A percentile compares a stretch with the other conserved stretches of the same genome.
Conservation (phyloP, 176 grass and related monocot species). For the Eremochloa ophiuroides region DNA sequence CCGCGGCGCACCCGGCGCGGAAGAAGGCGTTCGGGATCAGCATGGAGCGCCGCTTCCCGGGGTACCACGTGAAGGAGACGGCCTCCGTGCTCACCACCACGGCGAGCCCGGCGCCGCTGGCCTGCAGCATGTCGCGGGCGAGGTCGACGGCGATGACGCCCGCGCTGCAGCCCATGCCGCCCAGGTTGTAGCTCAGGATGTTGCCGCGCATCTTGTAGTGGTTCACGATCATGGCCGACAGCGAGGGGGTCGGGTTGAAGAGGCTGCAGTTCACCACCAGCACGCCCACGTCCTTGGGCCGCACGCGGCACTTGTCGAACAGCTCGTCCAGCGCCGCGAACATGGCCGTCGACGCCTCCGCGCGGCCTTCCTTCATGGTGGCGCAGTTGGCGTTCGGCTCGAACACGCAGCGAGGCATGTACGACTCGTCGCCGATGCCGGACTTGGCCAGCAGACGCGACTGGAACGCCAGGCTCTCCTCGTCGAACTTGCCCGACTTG, state of each 20-base stretch:
- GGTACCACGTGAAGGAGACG: constrained; percentile 89
- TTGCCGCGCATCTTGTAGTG: constrained; percentile 99
- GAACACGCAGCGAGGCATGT: constrained; percentile 76
- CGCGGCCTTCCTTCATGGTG: constrained; percentile 95
- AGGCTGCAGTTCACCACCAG: constrained; percentile 98
- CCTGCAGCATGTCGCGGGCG: constrained; percentile 93
- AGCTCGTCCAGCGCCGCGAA: constrained; percentile 71
- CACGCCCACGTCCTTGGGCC: constrained; percentile 87
- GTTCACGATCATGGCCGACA: constrained; percentile 98
- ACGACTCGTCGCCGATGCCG: constrained; percentile 91
- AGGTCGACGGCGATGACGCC: constrained; percentile 81
- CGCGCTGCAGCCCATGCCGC: constrained; percentile 97
- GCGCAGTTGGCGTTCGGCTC: constrained; percentile 69
- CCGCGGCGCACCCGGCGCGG: constrained; percentile 70
- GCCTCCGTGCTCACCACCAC: constrained; percentile 94
- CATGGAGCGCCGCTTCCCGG: constrained; percentile 79
- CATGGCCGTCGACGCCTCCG: constrained; percentile 76
- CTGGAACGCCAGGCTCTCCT: constrained; percentile 95
- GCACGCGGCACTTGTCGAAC: constrained; percentile 95
- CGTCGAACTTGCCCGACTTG: constrained; percentile 91
- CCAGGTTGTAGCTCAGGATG: constrained; percentile 99
- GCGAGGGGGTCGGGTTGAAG: constrained; percentile 94
- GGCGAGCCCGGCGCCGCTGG: constrained; percentile 65
- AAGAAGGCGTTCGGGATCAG: constrained; percentile 96
- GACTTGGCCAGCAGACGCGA: constrained; percentile 75